Evolutionary conservation across 306 rosid species (phyloP).

Genomic region (Quercus agrifolia): DNA sequence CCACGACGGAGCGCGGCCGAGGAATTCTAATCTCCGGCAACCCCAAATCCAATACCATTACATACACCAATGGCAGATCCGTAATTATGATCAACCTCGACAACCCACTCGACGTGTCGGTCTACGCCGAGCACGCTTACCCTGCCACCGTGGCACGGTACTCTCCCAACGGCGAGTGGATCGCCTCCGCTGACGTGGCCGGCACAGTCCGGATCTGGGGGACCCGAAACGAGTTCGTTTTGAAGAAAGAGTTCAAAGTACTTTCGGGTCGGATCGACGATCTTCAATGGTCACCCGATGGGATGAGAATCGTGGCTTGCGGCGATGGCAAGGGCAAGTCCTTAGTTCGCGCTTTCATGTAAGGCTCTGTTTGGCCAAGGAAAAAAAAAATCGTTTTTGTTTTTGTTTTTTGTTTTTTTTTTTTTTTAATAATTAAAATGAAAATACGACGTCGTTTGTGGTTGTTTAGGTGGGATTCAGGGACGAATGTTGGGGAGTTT

Average conservation of each 20-base stretch:
- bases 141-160: constrained; percentile 81
- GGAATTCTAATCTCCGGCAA: constrained; percentile 92
- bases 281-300: constrained; percentile 95
- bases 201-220: constrained; percentile 95
- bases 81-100: constrained; percentile 68
- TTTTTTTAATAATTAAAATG: no score
- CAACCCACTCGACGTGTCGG: constrained; percentile 76
- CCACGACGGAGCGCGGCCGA: constrained; percentile 86
- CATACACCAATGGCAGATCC: constrained; percentile 87
- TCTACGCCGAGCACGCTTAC: constrained; percentile 85
- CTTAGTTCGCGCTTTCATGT: constrained; percentile 93
- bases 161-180: constrained; percentile 96
- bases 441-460: neutral
- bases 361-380: constrained; percentile 2
- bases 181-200: constrained; percentile 85
- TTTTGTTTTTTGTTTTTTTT: neutral
- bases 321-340: constrained; percentile 94
- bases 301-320: constrained; percentile 81
- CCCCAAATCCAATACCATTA: constrained; percentile 57
- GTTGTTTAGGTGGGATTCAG: constrained; percentile 85
- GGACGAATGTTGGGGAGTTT: constrained; percentile 92
- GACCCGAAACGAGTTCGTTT: constrained; percentile 64
- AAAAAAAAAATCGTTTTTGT: neutral
- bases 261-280: constrained; percentile 92
- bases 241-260: constrained; percentile 90